Base-by-base conservation (phyloP, 805 yeast species). In the Barnettozyma salicaria region DNA sequence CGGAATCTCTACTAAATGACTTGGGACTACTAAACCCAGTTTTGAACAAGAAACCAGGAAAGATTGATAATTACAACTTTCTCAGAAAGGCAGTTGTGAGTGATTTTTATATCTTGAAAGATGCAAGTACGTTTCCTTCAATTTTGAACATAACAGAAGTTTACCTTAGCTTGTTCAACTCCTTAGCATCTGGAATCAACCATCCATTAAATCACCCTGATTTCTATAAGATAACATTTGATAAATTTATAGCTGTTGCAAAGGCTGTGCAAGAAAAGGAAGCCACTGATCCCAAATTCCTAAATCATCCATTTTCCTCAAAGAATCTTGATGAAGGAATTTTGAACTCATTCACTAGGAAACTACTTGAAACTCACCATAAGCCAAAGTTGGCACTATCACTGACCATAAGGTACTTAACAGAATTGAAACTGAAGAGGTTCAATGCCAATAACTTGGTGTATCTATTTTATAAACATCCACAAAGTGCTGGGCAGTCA, bases 1-100 rank as follows among this genome's bases (percentile, higher is more conserved):
- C 47, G 3, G 12, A 8, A 7, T 14, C 29, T 4, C 7, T 47
- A 7, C 21, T 52, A 12, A 42, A 51, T 25, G 41, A 42, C 3
- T 30, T 53, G 19, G 47, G 50, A 2, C 14, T 53, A 12, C n/a
- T 41, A 1, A 42, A 42, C 4, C 36, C 52, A 13, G 31, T 50
- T 2, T 38, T 43, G 12, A 32, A 40, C 7, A 30, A 27, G 12
- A 7, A 24, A 10, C 32, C 33, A 4, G 30, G 34, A 0, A 13
- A 30, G 7, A 14, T 34, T 1, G 27, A 25, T 0, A 29, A 37
- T 8, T n/a, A n/a, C 9, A 17, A 19, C 3, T 11, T 6, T 4
- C 11, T 33, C 14, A 29, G 27, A 21, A 32, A 28, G 6, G 42
- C 50, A 2, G 35, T 32, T 4, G 24, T 46, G 1, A 34, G 37